These are phyloP conservation scores for Scutellaria minor DNA, from an alignment of 257 asterid species.

Conservation along the genomic window DNA sequence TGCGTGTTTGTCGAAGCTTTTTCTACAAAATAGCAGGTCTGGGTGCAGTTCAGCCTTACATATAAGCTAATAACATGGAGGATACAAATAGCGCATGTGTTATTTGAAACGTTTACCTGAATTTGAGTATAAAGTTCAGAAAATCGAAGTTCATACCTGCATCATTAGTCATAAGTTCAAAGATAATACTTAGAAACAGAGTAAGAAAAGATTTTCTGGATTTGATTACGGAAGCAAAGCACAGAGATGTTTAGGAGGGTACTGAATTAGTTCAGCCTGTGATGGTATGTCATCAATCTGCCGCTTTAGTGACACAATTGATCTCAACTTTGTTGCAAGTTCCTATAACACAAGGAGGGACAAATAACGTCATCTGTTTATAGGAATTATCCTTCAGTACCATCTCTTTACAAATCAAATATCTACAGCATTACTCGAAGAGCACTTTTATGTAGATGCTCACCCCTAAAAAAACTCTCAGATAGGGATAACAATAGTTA, in stretches of 20 bases:
- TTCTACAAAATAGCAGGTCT: conserved; percentile 50
- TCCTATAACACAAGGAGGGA: conserved; percentile 46
- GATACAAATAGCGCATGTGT: conserved; percentile 20
- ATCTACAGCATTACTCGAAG: background rate
- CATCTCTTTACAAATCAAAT: background rate
- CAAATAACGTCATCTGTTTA: conserved; percentile 16
- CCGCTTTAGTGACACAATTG: conserved; percentile 57
- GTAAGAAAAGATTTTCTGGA: background rate
- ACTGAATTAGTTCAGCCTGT: conserved; percentile 86
- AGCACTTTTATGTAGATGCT: conserved; percentile 1
- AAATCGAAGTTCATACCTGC: conserved; percentile 81
- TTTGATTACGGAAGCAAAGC: conserved; percentile 24
- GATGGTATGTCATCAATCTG: conserved; percentile 70
- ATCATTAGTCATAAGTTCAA: conserved; percentile 28
- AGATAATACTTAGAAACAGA: background rate
- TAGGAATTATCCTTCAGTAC: background rate
- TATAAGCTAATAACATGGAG: conserved; percentile 26
- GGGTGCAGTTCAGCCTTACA: conserved; percentile 31
- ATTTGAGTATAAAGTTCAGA: conserved; percentile 78
- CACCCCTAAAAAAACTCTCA: background rate
- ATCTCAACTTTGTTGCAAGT: conserved; percentile 63
- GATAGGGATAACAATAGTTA: conserved; percentile 5
- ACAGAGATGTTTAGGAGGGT: conserved; percentile 41
- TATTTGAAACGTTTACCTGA: conserved; percentile 53
- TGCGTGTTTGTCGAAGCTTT: conserved; percentile 68